Base-by-base conservation (phyloP, 352 stramenopile species). In the Phytophthora agathidicida region DNA sequence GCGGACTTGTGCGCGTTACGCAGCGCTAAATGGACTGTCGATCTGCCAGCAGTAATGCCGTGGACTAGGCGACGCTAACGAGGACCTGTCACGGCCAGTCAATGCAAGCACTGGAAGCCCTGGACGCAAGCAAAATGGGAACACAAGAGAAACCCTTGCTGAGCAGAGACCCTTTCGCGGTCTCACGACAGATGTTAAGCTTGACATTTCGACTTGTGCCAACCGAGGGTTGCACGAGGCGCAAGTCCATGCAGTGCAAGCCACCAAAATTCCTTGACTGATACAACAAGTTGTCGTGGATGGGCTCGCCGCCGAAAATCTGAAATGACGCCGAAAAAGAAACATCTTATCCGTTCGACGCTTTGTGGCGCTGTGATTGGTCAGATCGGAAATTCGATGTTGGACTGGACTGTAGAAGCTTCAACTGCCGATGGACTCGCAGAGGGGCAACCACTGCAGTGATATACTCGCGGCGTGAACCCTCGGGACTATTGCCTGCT, bases 11-110 rank as follows among this genome's bases (percentile, higher is more conserved):
- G 17, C 20, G 41, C 49, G 16, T 56, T 55, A 50, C 55, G 23
- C n/a, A 65, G 24, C 16, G 42, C 7, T 17, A 47, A 47, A 13
- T 62, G 28, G 36, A 57, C 16, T 26, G 16, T 7, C 14, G 43
- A 52, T 43, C 27, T 53, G 27, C 50, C 42, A 36, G 44, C 17
- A 64, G 52, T 61, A 66, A 66, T 49, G 46, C 27, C n/a, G 19
- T 44, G 35, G 56, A 60, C 46, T 50, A 28, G 31, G 30, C 19
- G 19, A 43, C 13, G 23, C 20, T 22, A 53, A 56, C n/a, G 19
- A 20, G 33, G 47, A 64, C 55, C 26, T 42, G 35, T 28, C 43
- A n/a, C 7, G 16, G 9, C 8, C 23, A 38, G 24, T n/a, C 30
- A 45, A 10, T 53, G 53, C 45, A n/a, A n/a, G n/a, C n/a, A n/a